A percentile compares a stretch with the other conserved stretches of the same genome.
Evolutionary conservation across 2,329 filamentous ascomycete genomes (phyloP).

Genomic region (Arthrobotrys sphaeroides): DNA sequence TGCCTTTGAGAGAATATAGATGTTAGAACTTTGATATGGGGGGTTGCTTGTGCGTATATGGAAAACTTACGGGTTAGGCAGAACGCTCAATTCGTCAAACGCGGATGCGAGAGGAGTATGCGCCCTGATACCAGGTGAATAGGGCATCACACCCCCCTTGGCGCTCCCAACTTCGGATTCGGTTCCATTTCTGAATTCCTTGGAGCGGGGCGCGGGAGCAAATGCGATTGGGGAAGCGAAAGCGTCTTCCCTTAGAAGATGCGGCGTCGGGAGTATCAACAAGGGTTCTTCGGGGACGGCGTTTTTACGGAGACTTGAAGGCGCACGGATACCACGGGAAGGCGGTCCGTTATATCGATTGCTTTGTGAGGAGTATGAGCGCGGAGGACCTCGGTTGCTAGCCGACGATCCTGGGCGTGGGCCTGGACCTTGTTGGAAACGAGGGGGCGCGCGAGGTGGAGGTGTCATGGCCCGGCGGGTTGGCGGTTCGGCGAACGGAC

Average conservation of each 20-base stretch:
- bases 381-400: conserved; percentile 55
- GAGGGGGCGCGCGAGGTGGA: conserved; percentile 71
- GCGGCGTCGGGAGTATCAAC: conserved; percentile 81
- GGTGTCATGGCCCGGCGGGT: conserved; percentile 95
- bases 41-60: too few species aligned
- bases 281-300: conserved; percentile 79
- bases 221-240: conserved; percentile 83
- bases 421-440: conserved; percentile 61
- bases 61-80: conserved; percentile 87
- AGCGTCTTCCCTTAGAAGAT: conserved; percentile 82
- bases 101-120: conserved; percentile 82
- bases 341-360: conserved; percentile 59
- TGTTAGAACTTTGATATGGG: too few species aligned
- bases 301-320: conserved; percentile 63
- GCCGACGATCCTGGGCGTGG: conserved; percentile 57
- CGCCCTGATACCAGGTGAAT: conserved; percentile 75
- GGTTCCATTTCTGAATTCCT: conserved; percentile 74
- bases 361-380: conserved; percentile 64
- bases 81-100: conserved; percentile 83
- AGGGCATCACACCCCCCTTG: conserved; percentile 71
- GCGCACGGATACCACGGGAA: conserved; percentile 60
- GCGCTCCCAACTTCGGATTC: conserved; percentile 67
- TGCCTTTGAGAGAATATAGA: conserved; percentile 66
- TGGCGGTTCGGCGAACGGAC: conserved; percentile 82
- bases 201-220: conserved; percentile 76